Base-by-base conservation (phyloP, 2,329 filamentous ascomycete species). In the Botrytis elliptica region DNA sequence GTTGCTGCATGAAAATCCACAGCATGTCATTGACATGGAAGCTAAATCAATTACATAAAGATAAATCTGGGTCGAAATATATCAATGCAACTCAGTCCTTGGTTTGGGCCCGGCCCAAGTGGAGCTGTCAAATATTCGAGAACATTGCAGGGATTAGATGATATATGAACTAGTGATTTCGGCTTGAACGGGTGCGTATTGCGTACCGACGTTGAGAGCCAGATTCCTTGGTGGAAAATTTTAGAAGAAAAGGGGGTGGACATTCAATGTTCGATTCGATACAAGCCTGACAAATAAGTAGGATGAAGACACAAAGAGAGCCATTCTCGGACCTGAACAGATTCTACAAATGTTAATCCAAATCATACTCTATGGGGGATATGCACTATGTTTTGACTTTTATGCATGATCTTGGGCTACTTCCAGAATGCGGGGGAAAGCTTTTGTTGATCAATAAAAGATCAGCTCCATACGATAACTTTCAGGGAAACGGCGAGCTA, bases 111-210 rank as follows among this genome's bases (percentile, higher is more conserved):
- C 36, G 44, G 9, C 36, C 64, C 46, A 52, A 20, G 65, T 68
- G 65, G 65, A 55, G 46, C 46, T 40, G 46, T 55, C 33, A 68
- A 29, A 55, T 29, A 68, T 68, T 68, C 65, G 65, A 68, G 46
- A 68, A 55, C 46, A 40, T 29, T 40, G 38, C 65, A 68, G 36
- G 65, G 65, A 38, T 29, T 42, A 22, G 12, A 29, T 42, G 10
- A 68, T 55, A 68, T 55, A 67, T 67, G 33, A 52, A 52, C 44
- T 67, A 36, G 46, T 67, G 64, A 67, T 52, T 67, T 67, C 64
- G 64, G 64, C 44, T 64, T 52, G 64, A 38, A 29, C 44, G 33
- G 64, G 46, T n/a, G 46, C 16, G 33, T 52, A 25, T 68, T n/a
- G 65, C 46, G 46, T 40, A 55, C 46, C 46, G 42, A 36, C 36